A percentile compares a stretch with the other conserved stretches of the same genome.
phyloP scores from a whole-genome alignment of 257 asterid species.

The Salvia rosmarinus region DNA sequence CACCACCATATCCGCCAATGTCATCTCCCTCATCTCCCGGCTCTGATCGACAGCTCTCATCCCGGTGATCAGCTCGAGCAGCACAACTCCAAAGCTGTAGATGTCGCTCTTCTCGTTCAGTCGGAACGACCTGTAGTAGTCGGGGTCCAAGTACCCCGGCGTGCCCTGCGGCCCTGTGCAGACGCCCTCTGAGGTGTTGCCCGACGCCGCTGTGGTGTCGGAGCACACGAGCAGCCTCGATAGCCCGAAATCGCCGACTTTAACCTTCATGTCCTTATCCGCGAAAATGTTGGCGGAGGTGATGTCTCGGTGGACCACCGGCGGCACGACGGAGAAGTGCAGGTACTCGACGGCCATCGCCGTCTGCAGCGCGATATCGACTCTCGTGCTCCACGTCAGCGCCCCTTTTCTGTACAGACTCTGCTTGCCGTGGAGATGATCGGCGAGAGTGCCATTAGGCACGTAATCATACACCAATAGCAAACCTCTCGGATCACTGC shows the following conservation, averaged over 20 bases:
- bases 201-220: constrained; percentile 45
- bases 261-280: constrained; percentile 81
- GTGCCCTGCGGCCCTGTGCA: constrained; percentile 99
- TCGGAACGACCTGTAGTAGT: constrained; percentile 74
- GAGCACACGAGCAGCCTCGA: constrained; percentile 75
- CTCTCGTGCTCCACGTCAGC: constrained; percentile 68
- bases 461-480: constrained; percentile 84
- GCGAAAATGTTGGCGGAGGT: constrained; percentile 86
- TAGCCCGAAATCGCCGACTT: constrained; percentile 90
- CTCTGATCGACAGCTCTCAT: constrained; percentile 84
- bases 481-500: constrained; percentile 95
- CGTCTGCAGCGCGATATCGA: constrained; percentile 74
- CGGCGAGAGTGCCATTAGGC: constrained; percentile 85
- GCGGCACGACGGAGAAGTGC: constrained; percentile 80
- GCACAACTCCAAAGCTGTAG: constrained; percentile 88
- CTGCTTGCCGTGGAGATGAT: constrained; percentile 79
- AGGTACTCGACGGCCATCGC: constrained; percentile 85
- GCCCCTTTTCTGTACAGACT: constrained; percentile 44
- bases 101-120: constrained; percentile 92
- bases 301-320: constrained; percentile 85
- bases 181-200: constrained; percentile 65
- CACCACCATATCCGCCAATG: constrained; percentile 87
- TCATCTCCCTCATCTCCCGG: constrained; percentile 83
- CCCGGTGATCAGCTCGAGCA: constrained; percentile 83
- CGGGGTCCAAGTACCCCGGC: constrained; percentile 93